phyloP scores from a whole-genome alignment of 2,329 filamentous ascomycete genomes.

The Penicillium sp. region DNA sequence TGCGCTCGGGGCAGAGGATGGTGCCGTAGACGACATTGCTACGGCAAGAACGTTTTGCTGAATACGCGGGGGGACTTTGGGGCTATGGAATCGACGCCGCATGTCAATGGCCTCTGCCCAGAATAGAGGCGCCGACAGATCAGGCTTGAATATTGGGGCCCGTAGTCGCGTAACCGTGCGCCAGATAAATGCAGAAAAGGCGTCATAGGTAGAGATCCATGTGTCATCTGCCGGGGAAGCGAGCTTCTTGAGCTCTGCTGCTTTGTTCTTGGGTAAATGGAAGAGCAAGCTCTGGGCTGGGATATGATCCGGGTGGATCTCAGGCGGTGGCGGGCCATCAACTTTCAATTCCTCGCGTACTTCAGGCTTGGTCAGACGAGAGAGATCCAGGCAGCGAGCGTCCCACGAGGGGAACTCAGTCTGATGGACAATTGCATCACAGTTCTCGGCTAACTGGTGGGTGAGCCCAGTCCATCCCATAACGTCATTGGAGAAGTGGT shows the following conservation, averaged over 20 bases:
- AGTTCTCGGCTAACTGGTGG: background rate
- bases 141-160: background rate
- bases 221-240: background rate
- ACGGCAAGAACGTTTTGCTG: background rate
- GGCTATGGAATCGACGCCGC: background rate
- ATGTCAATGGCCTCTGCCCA: background rate
- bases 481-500: background rate
- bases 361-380: background rate
- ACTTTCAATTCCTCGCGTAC: background rate
- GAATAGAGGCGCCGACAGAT: background rate
- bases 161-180: background rate
- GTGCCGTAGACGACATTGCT: background rate
- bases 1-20: background rate
- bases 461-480: background rate
- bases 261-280: background rate
- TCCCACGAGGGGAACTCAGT: background rate
- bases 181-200: background rate
- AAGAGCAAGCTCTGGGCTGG: background rate
- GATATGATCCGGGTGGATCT: background rate
- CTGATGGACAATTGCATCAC: background rate
- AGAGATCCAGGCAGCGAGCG: background rate
- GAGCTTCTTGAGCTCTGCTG: background rate
- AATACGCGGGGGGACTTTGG: background rate
- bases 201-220: background rate
- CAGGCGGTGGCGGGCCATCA: background rate